Conservation (phyloP, 2,329 filamentous ascomycete species). For the Neophaeococcomyces aloes region DNA sequence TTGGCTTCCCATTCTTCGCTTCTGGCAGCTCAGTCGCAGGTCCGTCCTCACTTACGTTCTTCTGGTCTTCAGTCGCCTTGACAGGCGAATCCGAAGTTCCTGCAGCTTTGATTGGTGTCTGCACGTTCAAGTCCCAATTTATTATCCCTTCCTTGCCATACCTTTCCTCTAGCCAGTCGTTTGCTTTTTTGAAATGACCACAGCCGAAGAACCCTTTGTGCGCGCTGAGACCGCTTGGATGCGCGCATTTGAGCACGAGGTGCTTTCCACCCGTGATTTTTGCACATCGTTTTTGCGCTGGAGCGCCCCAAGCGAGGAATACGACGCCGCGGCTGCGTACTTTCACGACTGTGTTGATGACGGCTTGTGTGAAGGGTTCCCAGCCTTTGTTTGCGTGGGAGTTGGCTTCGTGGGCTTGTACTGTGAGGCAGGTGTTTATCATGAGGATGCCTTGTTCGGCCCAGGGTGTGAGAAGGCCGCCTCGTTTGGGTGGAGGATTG, state of each 20-base stretch:
- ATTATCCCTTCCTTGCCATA: slow-evolving; percentile 75
- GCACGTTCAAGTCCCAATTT: slow-evolving; percentile 62
- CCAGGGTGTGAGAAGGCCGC: slow-evolving; percentile 83
- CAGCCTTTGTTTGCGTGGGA: slow-evolving; percentile 78
- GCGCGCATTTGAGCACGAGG: slow-evolving; percentile 73
- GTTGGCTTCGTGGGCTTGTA: slow-evolving; percentile 78
- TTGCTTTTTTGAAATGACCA: slow-evolving; percentile 68
- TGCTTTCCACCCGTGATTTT: slow-evolving; percentile 58
- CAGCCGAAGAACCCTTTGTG: slow-evolving; percentile 71
- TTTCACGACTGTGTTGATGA: slow-evolving; percentile 76
- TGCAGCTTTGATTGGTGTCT: slow-evolving; percentile 16
- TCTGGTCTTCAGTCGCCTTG: slow-evolving; percentile 10
- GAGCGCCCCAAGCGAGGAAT: slow-evolving; percentile 86
- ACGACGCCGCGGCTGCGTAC: slow-evolving; percentile 73
- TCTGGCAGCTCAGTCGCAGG: background rate
- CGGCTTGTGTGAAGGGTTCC: slow-evolving; percentile 85
- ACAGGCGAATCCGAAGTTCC: slow-evolving; percentile 7
- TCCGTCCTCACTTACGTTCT: slow-evolving; percentile 9
- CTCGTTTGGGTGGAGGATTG: slow-evolving; percentile 60
- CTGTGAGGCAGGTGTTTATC: slow-evolving; percentile 90
- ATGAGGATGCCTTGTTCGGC: slow-evolving; percentile 85
- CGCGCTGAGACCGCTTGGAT: slow-evolving; percentile 89
- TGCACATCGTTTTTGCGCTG: slow-evolving; percentile 67
- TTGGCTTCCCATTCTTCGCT: slow-evolving; percentile 11
- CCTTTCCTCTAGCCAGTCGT: slow-evolving; percentile 68